Base-by-base conservation (phyloP, 164 flowering plant genomes). In the Piper betle region DNA sequence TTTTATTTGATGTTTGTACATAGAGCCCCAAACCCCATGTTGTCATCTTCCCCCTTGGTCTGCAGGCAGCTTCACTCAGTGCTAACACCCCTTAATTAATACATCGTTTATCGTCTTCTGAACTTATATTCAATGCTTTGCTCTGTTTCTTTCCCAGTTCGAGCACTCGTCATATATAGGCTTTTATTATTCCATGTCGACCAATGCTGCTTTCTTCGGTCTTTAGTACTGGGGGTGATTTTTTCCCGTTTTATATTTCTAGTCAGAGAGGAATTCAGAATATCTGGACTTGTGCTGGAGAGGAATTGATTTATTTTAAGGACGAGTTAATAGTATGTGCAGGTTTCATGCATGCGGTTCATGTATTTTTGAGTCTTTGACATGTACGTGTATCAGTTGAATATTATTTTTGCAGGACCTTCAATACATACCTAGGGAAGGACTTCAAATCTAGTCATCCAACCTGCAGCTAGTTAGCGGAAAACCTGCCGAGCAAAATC, bases 11-110 rank as follows among this genome's bases (percentile, higher is more conserved):
- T 46, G 15, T 19, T 0, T 20, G 20, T 55, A 18, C 57, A 55
- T 55, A 37, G 57, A 55, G 57, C 57, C 57, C 57, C 57, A 11
- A 55, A 55, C 33, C 57, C 39, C 57, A 55, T 37, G 57, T 25
- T 55, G 57, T 55, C 57, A 55, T 55, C 57, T 55, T 55, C 38
- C 37, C 33, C 33, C 33, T 25, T 25, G 33, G 33, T 25, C 33
- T 25, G 33, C 33, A 25, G 33, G 33, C n/a, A n/a, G n/a, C n/a
- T 25, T 25, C 33, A 25, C 33, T 25, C 33, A 25, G 33, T 25
- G 57, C 38, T 4, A 37, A 8, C 33, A 10, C 50, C 15, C 15
- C 50, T 46, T 3, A 10, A 10, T 10, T 6, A 46, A 15, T 46
- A 9, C 15, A 46, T 6, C 15, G 50, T 46, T 46, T 46, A 46